phyloP scores from a whole-genome alignment of 2,329 filamentous ascomycete genomes.

The Aspergillus brunneoviolaceus region DNA sequence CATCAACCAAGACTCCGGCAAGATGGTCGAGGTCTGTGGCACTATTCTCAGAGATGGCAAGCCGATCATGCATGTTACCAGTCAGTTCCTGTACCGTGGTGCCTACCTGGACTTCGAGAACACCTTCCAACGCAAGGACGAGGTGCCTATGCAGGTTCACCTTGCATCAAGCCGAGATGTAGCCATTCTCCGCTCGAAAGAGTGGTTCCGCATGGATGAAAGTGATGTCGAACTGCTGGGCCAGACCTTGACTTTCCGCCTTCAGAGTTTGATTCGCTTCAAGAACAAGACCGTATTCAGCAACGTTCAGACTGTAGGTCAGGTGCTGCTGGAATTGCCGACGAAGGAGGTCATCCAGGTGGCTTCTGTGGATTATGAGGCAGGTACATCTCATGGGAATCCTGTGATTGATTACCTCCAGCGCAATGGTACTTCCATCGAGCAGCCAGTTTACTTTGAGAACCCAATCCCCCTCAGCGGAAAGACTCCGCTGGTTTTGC shows the following conservation, averaged over 20 bases:
- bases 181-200: constrained; percentile 90
- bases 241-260: constrained; percentile 92
- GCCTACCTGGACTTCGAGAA: constrained; percentile 92
- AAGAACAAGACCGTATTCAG: constrained; percentile 94
- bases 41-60: constrained; percentile 82
- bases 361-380: constrained; percentile 93
- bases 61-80: constrained; percentile 96
- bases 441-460: constrained; percentile 96
- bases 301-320: constrained; percentile 84
- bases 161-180: constrained; percentile 86
- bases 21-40: constrained; percentile 99
- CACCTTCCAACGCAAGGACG: constrained; percentile 96
- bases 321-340: constrained; percentile 89
- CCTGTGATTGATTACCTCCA: constrained; percentile 95
- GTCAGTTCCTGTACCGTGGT: constrained; percentile 95
- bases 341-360: constrained; percentile 98
- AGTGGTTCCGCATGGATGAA: constrained; percentile 92
- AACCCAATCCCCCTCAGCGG: constrained; percentile 94
- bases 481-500: constrained; percentile 82
- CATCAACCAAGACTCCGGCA: constrained; percentile 95
- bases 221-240: constrained; percentile 82
- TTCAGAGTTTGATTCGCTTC: constrained; percentile 87
- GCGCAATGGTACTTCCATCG: constrained; percentile 85
- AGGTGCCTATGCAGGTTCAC: constrained; percentile 92
- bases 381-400: constrained; percentile 88